Conservation (phyloP, 1,284 basidiomycete species). For the Psilocybe mexicana region DNA sequence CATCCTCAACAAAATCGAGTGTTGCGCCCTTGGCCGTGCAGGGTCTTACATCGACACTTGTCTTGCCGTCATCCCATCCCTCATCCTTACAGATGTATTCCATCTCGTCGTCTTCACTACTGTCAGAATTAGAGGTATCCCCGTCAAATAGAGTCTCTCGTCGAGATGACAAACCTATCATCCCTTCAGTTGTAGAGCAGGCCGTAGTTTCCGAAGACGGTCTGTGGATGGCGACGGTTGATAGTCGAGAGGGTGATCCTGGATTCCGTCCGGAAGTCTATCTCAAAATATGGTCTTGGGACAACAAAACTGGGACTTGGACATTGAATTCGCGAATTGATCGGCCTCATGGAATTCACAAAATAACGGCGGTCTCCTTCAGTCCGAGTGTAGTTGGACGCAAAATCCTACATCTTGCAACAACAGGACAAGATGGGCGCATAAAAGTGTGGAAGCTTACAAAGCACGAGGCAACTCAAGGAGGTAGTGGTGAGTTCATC, state of each 20-base stretch:
- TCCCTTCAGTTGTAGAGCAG: conserved; percentile 77
- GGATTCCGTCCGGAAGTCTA: conserved; percentile 69
- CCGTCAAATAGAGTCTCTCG: conserved; percentile 92
- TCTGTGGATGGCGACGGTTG: conserved; percentile 95
- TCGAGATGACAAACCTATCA: conserved; percentile 77
- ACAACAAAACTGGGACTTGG: conserved; percentile 58
- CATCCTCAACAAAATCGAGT: conserved; percentile 40
- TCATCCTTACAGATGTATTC: conserved; percentile 94
- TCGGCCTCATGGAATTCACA: conserved; percentile 75
- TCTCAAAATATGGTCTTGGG: conserved; percentile 93
- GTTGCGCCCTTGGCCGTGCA: conserved; percentile 73
- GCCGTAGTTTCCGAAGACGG: conserved; percentile 68
- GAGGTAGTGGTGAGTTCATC: conserved; percentile 45
- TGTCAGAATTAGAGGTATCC: conserved; percentile 90
- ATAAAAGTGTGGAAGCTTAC: conserved; percentile 75
- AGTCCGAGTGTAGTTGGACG: conserved; percentile 39
- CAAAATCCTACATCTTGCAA: conserved; percentile 49
- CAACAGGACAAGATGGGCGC: conserved; percentile 67
- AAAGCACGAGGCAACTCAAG: conserved; percentile 25
- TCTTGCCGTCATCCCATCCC: conserved; percentile 92
- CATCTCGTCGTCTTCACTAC: conserved; percentile 66
- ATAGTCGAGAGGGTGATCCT: conserved; percentile 71
- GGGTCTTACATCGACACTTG: conserved; percentile 67
- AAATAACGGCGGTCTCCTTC: conserved; percentile 75
- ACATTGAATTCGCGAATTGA: conserved; percentile 90